A percentile compares a stretch with the other conserved stretches of the same genome.
Conservation (phyloP, 208 protist genomes). For the Wallacemonas collosoma region DNA sequence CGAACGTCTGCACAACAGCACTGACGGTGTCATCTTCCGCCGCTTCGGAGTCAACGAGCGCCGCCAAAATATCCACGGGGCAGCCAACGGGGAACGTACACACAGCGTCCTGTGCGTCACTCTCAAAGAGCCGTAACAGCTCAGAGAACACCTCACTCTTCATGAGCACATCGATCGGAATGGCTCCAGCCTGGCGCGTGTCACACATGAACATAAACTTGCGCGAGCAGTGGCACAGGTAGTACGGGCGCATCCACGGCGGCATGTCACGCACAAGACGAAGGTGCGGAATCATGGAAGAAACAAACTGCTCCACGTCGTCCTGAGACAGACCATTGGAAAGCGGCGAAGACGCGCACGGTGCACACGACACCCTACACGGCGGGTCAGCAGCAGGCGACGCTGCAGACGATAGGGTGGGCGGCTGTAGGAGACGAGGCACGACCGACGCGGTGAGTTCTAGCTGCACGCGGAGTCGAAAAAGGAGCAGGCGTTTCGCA, state of each 20-base stretch:
- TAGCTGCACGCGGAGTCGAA: constrained; percentile 79
- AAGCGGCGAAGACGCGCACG: constrained; percentile 74
- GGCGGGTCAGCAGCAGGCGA: constrained; percentile 16
- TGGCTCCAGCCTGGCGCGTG: constrained; percentile 58
- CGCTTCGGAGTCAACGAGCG: constrained; percentile 30
- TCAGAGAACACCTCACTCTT: constrained; percentile 89
- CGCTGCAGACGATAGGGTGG: background rate
- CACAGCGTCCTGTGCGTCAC: constrained; percentile 74
- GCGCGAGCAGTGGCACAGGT: constrained; percentile 86
- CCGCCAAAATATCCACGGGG: constrained; percentile 70
- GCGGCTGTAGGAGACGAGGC: constrained; percentile 37
- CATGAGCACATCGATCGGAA: constrained; percentile 86
- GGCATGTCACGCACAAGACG: constrained; percentile 81
- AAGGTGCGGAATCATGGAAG: constrained; percentile 72
- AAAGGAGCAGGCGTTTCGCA: constrained; percentile 81
- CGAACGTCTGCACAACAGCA: constrained; percentile 57
- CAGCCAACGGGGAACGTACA: constrained; percentile 67
- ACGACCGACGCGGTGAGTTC: constrained; percentile 60
- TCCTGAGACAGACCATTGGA: constrained; percentile 83
- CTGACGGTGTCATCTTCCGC: constrained; percentile 71
- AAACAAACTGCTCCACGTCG: constrained; percentile 83
- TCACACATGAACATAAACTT: constrained; percentile 96
- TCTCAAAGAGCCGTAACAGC: constrained; percentile 89
- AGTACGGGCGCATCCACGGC: constrained; percentile 89
- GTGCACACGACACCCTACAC: constrained; percentile 42